Evolutionary conservation across 2,329 filamentous ascomycete genomes (phyloP).

Genomic region (Sporothrix luriei): DNA sequence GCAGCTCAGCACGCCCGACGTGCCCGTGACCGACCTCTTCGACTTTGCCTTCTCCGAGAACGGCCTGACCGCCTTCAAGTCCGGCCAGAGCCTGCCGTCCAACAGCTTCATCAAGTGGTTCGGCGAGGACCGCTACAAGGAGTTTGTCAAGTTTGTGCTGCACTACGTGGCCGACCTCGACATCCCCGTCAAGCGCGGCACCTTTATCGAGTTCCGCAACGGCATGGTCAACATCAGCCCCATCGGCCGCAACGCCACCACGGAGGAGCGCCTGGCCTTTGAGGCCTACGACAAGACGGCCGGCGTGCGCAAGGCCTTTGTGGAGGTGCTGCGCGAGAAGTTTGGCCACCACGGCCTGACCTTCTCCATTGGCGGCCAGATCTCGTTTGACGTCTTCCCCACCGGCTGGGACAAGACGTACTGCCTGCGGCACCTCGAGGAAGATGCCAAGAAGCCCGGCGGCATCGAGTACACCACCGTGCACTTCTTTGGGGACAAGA

Average conservation of each 20-base stretch:
- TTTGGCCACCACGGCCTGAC: slow-evolving; percentile 85
- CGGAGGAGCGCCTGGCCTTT: slow-evolving; percentile 78
- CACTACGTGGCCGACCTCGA: slow-evolving; percentile 84
- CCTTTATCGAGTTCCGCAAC: slow-evolving; percentile 86
- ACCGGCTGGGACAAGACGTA: slow-evolving; percentile 98
- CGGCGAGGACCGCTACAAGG: slow-evolving; percentile 80
- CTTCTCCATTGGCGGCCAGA: slow-evolving; percentile 93
- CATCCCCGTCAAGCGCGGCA: slow-evolving; percentile 79
- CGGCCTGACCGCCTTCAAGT: slow-evolving; percentile 85
- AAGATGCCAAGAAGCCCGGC: slow-evolving; percentile 69
- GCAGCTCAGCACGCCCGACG: slow-evolving; percentile 73
- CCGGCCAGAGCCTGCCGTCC: slow-evolving; percentile 73
- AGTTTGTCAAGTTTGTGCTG: slow-evolving; percentile 73
- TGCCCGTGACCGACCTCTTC: slow-evolving; percentile 80
- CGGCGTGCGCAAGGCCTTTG: slow-evolving; percentile 74
- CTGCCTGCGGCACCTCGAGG: slow-evolving; percentile 84
- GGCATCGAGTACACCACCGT: slow-evolving; percentile 80
- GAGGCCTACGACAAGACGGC: slow-evolving; percentile 77
- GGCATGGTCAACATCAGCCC: slow-evolving; percentile 89
- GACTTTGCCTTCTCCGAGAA: slow-evolving; percentile 99
- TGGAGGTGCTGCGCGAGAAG: slow-evolving; percentile 73
- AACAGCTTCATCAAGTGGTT: slow-evolving; percentile 91
- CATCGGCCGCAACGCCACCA: slow-evolving; percentile 81
- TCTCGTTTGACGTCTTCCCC: slow-evolving; percentile 98
- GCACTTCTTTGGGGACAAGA: slow-evolving; percentile 99